These are phyloP conservation scores for sweet orange (Citrus sinensis) DNA, from an alignment of 345 rosid species.

Conservation along the genomic window DNA sequence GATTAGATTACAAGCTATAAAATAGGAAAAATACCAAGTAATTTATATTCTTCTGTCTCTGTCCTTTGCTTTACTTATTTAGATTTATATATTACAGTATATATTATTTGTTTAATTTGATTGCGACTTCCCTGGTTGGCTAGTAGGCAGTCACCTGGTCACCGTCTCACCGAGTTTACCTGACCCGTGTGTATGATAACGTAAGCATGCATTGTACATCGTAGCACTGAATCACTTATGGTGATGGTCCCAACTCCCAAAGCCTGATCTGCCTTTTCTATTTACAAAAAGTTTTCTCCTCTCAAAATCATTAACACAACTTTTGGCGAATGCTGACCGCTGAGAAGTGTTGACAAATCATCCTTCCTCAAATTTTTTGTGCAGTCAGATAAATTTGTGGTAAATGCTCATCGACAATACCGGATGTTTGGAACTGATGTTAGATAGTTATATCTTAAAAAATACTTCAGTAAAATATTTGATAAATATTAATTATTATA, in stretches of 20 bases:
- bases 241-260: too few relatives aligned
- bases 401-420: too few relatives aligned
- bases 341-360: not conserved
- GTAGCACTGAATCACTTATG: too few relatives aligned
- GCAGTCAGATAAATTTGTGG: not conserved
- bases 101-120: too few relatives aligned
- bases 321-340: not conserved
- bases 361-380: not conserved
- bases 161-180: not conserved
- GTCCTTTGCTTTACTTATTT: too few relatives aligned
- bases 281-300: not conserved
- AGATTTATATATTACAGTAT: too few relatives aligned
- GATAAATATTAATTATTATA: accelerated
- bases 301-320: not conserved
- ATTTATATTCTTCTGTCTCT: too few relatives aligned
- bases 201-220: not conserved
- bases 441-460: too few relatives aligned
- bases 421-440: accelerated
- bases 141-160: not conserved
- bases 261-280: not conserved
- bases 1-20: too few relatives aligned
- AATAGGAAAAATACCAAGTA: too few relatives aligned
- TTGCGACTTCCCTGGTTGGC: too few relatives aligned
- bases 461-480: accelerated
- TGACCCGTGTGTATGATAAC: not conserved